Percentiles rank a stretch among this genome's conserved stretches.
Conservation (phyloP, 176 grass and related monocot species). For the Alloteropsis semialata region DNA sequence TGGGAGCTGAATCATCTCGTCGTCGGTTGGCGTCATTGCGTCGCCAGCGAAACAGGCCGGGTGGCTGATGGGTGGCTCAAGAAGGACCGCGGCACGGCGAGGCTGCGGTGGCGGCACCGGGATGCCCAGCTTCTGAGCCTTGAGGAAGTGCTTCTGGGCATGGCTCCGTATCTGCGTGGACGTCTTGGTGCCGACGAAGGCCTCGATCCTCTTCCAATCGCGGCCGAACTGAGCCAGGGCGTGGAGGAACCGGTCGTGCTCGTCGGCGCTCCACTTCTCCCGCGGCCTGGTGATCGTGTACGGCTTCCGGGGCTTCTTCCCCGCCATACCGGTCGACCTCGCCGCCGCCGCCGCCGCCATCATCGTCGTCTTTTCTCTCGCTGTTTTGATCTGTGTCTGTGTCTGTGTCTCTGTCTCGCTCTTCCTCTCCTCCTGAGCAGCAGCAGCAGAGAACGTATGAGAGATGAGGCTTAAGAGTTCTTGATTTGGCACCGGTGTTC, state of each 20-base stretch:
- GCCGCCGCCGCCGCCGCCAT: not conserved
- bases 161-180: constrained; percentile 8
- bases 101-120: not conserved
- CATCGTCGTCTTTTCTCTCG: too few relatives aligned
- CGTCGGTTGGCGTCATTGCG: not conserved
- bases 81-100: not conserved
- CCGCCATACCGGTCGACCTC: not conserved
- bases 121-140: not conserved
- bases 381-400: not conserved
- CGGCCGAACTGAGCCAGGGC: not conserved
- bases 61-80: not conserved
- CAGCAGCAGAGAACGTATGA: not conserved
- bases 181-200: not conserved
- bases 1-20: not conserved
- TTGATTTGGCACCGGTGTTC: not conserved
- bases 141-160: constrained; percentile 12
- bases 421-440: not conserved
- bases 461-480: not conserved
- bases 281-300: not conserved
- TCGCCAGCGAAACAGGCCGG: not conserved
- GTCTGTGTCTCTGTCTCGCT: not conserved
- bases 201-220: constrained; percentile 3
- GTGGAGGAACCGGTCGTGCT: not conserved
- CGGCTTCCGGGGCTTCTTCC: not conserved
- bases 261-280: not conserved